Base-by-base conservation (phyloP, 139 green algal species). In the Dunaliella sp. region DNA sequence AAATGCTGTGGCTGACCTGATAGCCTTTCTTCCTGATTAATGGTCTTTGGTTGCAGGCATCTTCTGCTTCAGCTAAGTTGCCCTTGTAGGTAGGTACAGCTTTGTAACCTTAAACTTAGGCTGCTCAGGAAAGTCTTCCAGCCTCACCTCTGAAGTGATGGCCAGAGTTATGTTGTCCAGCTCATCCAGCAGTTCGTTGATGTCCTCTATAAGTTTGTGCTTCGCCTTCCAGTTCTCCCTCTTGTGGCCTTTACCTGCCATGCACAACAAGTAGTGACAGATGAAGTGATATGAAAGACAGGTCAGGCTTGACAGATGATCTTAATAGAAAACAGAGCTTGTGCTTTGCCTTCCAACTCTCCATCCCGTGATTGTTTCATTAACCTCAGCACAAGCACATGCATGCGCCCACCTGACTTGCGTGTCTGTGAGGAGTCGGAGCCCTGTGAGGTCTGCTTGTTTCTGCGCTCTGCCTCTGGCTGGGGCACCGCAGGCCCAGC, bases 111-210 rank as follows among this genome's bases (percentile, higher is more conserved):
- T n/a, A n/a, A n/a, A n/a, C n/a, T n/a, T n/a, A n/a, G n/a, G n/a
- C n/a, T n/a, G n/a, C n/a, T n/a, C 58, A 74, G 58, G 58, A 74
- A 74, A 74, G n/a, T n/a, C n/a, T n/a, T 78, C 30, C 16, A 78
- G 73, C 3, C n/a, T 78, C 24, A 79, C 81, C 77, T 95, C 89
- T 0, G 78, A 35, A 28, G 86, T 87, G 36, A 89, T 89, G 48
- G 81, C 80, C 33, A 79, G 80, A 48, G 95, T 90, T 24, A 98
- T 98, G 85, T 96, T 91, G 32, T 98, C 95, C 12, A 99, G 90
- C 85, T 99, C 97, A 3, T 96, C 94, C 1, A 99, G 93, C 33
- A 99, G 90, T 81, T 99, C 97, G 85, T 98, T 98, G 85, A 99
- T 92, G 31, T 90, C 87, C 65, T 99, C 97, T 0, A 99, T 98